Conservation (phyloP, 108 stramenopile genomes). For the Seminavis robusta region DNA sequence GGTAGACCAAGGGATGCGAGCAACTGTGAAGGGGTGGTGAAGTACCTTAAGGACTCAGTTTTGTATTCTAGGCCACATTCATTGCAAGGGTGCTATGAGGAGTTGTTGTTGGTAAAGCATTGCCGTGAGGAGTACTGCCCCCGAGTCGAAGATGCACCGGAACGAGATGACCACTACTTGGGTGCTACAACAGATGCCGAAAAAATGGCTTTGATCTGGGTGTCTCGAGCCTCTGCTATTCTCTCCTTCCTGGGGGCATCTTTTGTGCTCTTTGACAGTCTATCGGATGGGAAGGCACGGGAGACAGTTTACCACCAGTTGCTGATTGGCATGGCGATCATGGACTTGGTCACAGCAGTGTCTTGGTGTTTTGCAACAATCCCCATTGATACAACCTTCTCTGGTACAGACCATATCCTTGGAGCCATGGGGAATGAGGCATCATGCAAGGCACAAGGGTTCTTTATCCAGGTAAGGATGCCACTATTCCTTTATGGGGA, state of each 20-base stretch:
- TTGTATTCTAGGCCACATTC: too few species aligned
- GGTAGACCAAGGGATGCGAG: too few species aligned
- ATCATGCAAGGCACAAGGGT: conserved; percentile 56
- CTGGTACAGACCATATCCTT: conserved; percentile 4
- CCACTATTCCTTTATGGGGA: too few species aligned
- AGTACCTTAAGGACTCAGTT: too few species aligned
- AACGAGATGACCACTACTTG: too few species aligned
- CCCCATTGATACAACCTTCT: background rate
- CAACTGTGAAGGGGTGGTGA: too few species aligned
- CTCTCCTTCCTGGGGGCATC: background rate
- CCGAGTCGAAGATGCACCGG: too few species aligned
- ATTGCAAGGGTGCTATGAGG: too few species aligned
- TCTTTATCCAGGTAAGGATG: too few species aligned
- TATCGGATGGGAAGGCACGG: background rate
- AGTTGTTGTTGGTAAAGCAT: too few species aligned
- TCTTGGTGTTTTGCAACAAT: conserved; percentile 3
- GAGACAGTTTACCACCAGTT: background rate
- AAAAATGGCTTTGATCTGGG: conserved; percentile 2
- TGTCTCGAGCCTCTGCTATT: background rate
- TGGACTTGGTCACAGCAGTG: background rate
- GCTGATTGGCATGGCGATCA: background rate
- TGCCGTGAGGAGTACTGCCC: too few species aligned
- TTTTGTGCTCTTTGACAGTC: background rate
- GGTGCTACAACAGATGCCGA: background rate
- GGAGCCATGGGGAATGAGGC: conserved; percentile 36